These are phyloP conservation scores for Plasmodium cynomolgi DNA, from an alignment of 169 alveolate genomes.

Conservation along the genomic window DNA sequence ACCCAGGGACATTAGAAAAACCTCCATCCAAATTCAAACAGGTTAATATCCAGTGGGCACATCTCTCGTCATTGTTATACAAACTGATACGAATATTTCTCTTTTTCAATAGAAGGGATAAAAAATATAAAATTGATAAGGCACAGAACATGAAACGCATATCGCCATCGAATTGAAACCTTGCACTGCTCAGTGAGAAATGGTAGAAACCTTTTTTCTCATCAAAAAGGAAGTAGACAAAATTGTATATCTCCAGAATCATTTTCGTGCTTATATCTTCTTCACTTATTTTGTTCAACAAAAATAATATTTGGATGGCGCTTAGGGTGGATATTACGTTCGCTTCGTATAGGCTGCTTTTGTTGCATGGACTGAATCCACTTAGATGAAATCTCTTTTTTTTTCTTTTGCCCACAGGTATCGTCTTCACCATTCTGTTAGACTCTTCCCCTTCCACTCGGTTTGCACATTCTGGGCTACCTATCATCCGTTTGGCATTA, in stretches of 20 bases:
- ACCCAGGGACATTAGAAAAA: slow-evolving; percentile 59
- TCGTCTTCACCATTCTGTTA: neutral
- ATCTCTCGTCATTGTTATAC: slow-evolving; percentile 11
- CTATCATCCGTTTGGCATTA: neutral
- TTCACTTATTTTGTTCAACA: slow-evolving; percentile 54
- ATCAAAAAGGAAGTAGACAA: slow-evolving; percentile 25
- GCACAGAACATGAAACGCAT: slow-evolving; percentile 67
- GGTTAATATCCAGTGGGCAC: slow-evolving; percentile 63
- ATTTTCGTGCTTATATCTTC: slow-evolving; percentile 50
- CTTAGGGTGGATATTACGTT: slow-evolving; percentile 73
- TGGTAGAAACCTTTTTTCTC: slow-evolving; percentile 57
- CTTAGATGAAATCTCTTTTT: slow-evolving; percentile 24
- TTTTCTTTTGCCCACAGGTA: neutral
- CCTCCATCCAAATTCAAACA: slow-evolving; percentile 84
- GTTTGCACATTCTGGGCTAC: neutral
- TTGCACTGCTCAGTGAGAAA: slow-evolving; percentile 24
- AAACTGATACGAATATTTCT: slow-evolving; percentile 20
- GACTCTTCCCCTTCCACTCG: neutral
- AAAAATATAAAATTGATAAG: slow-evolving; percentile 18
- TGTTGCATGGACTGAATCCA: slow-evolving; percentile 72
- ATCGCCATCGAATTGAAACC: slow-evolving; percentile 55
- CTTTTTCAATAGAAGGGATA: slow-evolving; percentile 14
- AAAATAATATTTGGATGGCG: slow-evolving; percentile 76
- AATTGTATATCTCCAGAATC: slow-evolving; percentile 45
- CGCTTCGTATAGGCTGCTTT: slow-evolving; percentile 43